These are phyloP conservation scores for Amanita rubescens DNA, from an alignment of 768 basidiomycete genomes.

Conservation along the genomic window DNA sequence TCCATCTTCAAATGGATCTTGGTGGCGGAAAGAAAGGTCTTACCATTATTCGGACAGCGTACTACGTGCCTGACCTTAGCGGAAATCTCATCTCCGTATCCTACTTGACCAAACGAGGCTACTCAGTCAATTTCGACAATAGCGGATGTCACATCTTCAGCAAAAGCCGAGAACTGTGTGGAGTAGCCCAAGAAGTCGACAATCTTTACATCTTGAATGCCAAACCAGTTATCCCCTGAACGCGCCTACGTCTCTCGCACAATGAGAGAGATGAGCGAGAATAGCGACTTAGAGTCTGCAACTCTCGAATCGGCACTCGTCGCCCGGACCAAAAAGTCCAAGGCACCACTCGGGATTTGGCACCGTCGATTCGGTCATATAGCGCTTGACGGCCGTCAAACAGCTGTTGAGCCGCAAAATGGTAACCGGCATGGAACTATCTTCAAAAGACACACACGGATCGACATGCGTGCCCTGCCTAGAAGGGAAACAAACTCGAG, in stretches of 20 bases:
- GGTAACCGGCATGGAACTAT: constrained; percentile 15
- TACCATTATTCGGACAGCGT: constrained; percentile 4
- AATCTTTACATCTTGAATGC: neutral
- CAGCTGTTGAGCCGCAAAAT: neutral
- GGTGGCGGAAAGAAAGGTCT: neutral
- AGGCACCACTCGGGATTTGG: neutral
- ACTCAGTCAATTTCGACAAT: constrained; percentile 8
- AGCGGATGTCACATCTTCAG: constrained; percentile 6
- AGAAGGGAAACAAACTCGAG: constrained; percentile 24
- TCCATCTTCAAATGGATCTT: neutral
- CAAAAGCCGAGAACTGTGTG: neutral
- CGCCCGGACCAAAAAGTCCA: neutral
- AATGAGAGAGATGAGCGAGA: neutral
- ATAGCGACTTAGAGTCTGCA: neutral
- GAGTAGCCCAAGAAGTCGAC: neutral
- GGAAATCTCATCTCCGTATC: constrained; percentile 7
- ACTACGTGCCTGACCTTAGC: neutral
- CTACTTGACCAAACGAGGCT: constrained; percentile 1
- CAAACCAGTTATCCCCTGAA: neutral
- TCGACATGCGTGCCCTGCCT: constrained; percentile 11
- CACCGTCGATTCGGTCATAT: neutral
- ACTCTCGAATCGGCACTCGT: neutral
- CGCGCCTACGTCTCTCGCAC: neutral
- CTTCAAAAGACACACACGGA: constrained; percentile 6
- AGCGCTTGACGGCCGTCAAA: neutral